Evolutionary conservation across 805 yeast species (phyloP), one percentile per base, ranked within the genome.

Genomic region (Lachancea quebecensis): DNA sequence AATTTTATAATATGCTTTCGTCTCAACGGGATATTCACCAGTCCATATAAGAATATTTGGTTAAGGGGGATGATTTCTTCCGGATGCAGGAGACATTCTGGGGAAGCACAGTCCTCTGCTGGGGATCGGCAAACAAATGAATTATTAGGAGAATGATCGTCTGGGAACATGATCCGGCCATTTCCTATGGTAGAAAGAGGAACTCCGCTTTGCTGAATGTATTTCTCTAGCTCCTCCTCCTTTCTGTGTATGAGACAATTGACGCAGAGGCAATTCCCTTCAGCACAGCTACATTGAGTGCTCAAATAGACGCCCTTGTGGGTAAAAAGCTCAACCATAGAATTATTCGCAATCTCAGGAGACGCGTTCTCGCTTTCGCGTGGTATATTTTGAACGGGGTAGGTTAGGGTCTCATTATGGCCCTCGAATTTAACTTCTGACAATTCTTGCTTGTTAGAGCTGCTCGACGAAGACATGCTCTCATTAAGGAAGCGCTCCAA

Each of bases 191-290:
- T 58, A 8, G 63, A 58, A 38, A 61, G 38, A 0, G 64, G 65
- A 1, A 61, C 58, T 11, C 64, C 65, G 40, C 64, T 59, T 34
- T 55, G 51, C 34, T 53, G 54, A 15, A 64, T 57, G 39, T 61
- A 64, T 5, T 46, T 32, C 18, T 56, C 55, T 11, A 64, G 35
- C 46, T 64, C 68, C 7, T 55, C 60, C 37, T 64, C 68, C 44
- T 60, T 56, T 46, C 68, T 57, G 44, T 64, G 68, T 7, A 64
- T 54, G 15, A 64, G 41, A 47, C 68, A 64, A 35, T 63, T 63
- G 11, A 58, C 51, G 46, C 68, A 64, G 31, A 40, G 53, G 47
- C 68, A 64, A 25, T 54, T 50, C 27, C 51, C 60, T 41, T 59
- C 66, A 3, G 50, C 51, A 50, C 68, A 64, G 9, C 64, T 56